These are phyloP conservation scores for Lagenidium giganteum DNA, from an alignment of 352 stramenopile genomes.

Conservation along the genomic window DNA sequence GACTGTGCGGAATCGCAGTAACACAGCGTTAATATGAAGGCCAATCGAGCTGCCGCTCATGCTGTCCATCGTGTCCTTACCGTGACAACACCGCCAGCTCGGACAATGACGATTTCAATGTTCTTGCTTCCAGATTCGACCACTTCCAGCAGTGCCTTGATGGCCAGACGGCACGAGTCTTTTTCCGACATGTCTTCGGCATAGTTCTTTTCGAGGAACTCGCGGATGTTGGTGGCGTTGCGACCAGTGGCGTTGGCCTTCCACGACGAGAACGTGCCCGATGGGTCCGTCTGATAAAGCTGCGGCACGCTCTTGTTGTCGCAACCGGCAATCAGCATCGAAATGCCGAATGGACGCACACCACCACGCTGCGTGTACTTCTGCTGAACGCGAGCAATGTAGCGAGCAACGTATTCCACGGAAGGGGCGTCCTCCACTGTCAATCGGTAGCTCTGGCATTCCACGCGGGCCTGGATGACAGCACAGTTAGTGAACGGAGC, in stretches of 20 bases:
- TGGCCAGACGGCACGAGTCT: constrained; percentile 88
- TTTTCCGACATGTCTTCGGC: constrained; percentile 89
- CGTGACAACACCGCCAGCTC: constrained; percentile 61
- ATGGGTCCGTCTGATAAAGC: constrained; percentile 98
- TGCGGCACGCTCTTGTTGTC: constrained; percentile 88
- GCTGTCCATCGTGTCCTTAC: too few relatives aligned
- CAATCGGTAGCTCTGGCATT: constrained; percentile 98
- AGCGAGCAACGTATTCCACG: constrained; percentile 97
- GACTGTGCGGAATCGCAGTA: too few relatives aligned
- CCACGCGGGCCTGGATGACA: too few relatives aligned
- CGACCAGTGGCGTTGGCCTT: constrained; percentile 97
- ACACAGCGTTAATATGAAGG: too few relatives aligned
- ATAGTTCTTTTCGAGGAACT: constrained; percentile 99
- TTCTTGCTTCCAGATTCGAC: constrained; percentile 98
- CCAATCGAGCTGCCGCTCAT: too few relatives aligned
- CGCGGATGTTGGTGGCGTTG: constrained; percentile 96
- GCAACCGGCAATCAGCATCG: constrained; percentile 96
- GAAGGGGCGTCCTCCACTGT: constrained; percentile 93
- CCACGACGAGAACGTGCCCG: constrained; percentile 97
- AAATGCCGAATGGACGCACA: constrained; percentile 98
- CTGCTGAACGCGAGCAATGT: constrained; percentile 97
- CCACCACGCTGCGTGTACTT: constrained; percentile 97
- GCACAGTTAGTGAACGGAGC: too few relatives aligned
- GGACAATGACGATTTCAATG: constrained; percentile 97
- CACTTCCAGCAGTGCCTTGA: constrained; percentile 97